phyloP scores from a whole-genome alignment of 805 yeast genomes.

The Scheffersomyces coipomensis region DNA sequence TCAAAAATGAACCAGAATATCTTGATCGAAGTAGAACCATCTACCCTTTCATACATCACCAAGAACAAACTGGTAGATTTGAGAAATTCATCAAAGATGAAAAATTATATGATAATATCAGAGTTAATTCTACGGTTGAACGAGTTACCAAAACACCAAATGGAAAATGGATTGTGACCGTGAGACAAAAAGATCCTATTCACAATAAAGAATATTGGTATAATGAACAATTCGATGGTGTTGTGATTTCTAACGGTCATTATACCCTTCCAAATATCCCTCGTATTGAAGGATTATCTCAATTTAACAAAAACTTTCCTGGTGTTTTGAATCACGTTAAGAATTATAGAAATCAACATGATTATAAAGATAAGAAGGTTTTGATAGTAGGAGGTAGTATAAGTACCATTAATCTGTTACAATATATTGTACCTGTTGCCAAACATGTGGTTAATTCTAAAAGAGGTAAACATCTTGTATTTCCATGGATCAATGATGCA shows the following conservation, averaged over 20 bases:
- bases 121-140: conserved; percentile 42
- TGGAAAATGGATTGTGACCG: conserved; percentile 40
- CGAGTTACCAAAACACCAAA: conserved; percentile 23
- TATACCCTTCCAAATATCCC: conserved; percentile 65
- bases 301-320: conserved; percentile 45
- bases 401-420: conserved; percentile 43
- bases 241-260: conserved; percentile 64
- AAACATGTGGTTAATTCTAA: conserved; percentile 23
- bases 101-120: conserved; percentile 26
- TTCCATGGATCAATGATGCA: conserved; percentile 38
- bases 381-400: conserved; percentile 44
- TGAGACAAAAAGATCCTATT: conserved; percentile 11
- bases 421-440: conserved; percentile 32
- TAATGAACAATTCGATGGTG: conserved; percentile 53
- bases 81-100: conserved; percentile 23
- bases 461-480: conserved; percentile 24
- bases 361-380: conserved; percentile 40
- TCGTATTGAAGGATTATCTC: conserved; percentile 48
- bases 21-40: conserved; percentile 20
- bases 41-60: conserved; percentile 37
- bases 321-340: conserved; percentile 56
- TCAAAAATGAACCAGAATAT: conserved; percentile 19
- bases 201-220: conserved; percentile 36
- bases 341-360: conserved; percentile 46
- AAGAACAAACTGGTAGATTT: conserved; percentile 28